Evolutionary conservation across 2,329 filamentous ascomycete genomes (phyloP).

Genomic region (Phialophora expanda): DNA sequence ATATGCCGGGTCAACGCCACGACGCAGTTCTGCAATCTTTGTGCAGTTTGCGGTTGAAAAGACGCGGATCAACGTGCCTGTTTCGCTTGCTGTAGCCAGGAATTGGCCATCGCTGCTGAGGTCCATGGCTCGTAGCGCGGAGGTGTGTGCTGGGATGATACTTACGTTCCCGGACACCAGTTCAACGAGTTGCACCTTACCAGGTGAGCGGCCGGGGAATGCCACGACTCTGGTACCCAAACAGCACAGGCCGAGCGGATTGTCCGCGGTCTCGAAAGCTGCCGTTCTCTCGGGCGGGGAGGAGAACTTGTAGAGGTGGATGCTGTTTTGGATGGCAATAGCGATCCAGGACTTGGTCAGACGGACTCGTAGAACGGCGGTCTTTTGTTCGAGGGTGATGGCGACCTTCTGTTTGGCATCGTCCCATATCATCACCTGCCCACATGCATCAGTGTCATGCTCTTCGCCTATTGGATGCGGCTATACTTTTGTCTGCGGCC

Average conservation of each 20-base stretch:
- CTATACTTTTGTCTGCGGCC: conserved; percentile 79
- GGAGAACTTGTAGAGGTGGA: conserved; percentile 80
- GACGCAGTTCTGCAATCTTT: conserved; percentile 79
- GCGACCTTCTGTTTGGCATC: conserved; percentile 76
- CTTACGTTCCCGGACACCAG: conserved; percentile 79
- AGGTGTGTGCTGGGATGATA: conserved; percentile 89
- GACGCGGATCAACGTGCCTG: conserved; percentile 84
- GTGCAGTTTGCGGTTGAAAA: conserved; percentile 82
- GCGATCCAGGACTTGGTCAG: conserved; percentile 77
- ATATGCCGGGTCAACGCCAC: conserved; percentile 84
- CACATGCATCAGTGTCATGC: conserved; percentile 12
- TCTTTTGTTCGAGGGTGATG: conserved; percentile 78
- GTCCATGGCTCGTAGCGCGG: conserved; percentile 75
- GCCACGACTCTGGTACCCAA: conserved; percentile 74
- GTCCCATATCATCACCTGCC: conserved; percentile 82
- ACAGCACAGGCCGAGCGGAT: conserved; percentile 79
- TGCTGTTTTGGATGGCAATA: conserved; percentile 79
- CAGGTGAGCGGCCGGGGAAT: conserved; percentile 84
- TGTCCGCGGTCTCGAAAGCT: conserved; percentile 84
- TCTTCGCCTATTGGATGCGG: background rate
- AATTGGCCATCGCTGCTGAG: conserved; percentile 80
- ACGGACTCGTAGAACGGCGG: conserved; percentile 78
- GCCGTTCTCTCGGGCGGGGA: conserved; percentile 72
- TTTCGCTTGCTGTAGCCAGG: conserved; percentile 88
- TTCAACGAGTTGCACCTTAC: conserved; percentile 88